Evolutionary conservation across 805 yeast species (phyloP).

Genomic region (Candida xiaguanensis): DNA sequence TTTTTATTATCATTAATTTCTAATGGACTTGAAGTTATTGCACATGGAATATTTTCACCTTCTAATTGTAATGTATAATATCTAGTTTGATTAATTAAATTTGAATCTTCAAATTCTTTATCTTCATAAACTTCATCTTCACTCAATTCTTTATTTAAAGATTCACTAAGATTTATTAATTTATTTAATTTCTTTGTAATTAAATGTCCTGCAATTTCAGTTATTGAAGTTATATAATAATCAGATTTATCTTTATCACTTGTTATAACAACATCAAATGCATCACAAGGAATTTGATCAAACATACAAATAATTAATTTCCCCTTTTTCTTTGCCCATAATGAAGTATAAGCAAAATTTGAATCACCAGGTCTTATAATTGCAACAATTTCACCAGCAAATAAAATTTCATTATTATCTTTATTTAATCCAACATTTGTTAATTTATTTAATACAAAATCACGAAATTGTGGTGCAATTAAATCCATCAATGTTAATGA

Average conservation of each 20-base stretch:
- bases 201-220: slow-evolving; percentile 35
- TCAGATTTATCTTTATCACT: slow-evolving; percentile 2
- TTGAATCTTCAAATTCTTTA: slow-evolving; percentile 23
- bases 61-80: slow-evolving; percentile 57
- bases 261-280: slow-evolving; percentile 50
- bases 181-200: slow-evolving; percentile 15
- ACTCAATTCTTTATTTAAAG: slow-evolving; percentile 22
- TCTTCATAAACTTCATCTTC: slow-evolving; percentile 14
- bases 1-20: slow-evolving; percentile 40
- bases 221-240: slow-evolving; percentile 22
- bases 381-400: slow-evolving; percentile 83
- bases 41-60: slow-evolving; percentile 62
- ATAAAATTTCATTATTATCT: slow-evolving; percentile 44
- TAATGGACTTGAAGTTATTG: slow-evolving; percentile 59
- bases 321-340: slow-evolving; percentile 83
- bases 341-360: slow-evolving; percentile 74
- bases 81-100: slow-evolving; percentile 49
- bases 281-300: slow-evolving; percentile 70
- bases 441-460: slow-evolving; percentile 60
- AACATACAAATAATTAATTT: slow-evolving; percentile 75
- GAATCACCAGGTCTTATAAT: slow-evolving; percentile 62
- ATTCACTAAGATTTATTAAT: slow-evolving; percentile 22
- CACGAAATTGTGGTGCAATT: slow-evolving; percentile 71
- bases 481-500: slow-evolving; percentile 69
- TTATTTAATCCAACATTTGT: slow-evolving; percentile 20